These are phyloP conservation scores for Trichoderma simmonsii DNA, from an alignment of 2,329 filamentous ascomycete species.

Conservation along the genomic window DNA sequence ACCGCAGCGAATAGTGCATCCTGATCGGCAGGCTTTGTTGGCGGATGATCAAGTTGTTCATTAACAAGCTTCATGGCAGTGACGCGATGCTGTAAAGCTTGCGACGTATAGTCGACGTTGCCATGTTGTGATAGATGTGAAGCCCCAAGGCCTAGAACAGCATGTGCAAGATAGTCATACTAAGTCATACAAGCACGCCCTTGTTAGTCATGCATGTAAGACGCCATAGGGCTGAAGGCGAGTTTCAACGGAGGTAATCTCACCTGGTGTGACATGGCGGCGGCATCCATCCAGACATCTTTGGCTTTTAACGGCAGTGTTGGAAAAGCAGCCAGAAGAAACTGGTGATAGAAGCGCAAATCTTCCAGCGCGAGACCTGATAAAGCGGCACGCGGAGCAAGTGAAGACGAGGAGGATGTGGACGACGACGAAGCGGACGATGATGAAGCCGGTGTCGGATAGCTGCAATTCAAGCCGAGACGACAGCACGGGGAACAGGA, in stretches of 20 bases:
- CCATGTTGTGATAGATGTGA: conserved; percentile 35
- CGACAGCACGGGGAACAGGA: conserved; percentile 32
- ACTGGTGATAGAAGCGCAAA: conserved; percentile 51
- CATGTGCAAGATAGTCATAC: conserved; percentile 38
- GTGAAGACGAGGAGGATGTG: neutral
- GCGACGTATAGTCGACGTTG: conserved; percentile 26
- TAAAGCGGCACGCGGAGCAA: conserved; percentile 18
- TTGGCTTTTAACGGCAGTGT: conserved; percentile 34
- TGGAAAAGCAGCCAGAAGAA: conserved; percentile 42
- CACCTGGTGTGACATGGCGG: conserved; percentile 35
- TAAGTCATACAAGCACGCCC: conserved; percentile 18
- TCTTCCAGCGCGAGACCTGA: conserved; percentile 40
- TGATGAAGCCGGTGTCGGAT: conserved; percentile 25
- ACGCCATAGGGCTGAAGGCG: neutral
- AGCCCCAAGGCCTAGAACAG: conserved; percentile 38
- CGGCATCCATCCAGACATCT: conserved; percentile 34
- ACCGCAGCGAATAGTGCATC: conserved; percentile 37
- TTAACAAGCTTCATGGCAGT: conserved; percentile 37
- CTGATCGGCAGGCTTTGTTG: conserved; percentile 29
- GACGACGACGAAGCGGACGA: neutral
- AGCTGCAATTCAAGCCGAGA: conserved; percentile 35
- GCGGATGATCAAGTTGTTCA: conserved; percentile 27
- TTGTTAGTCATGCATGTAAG: neutral
- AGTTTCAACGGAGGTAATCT: conserved; percentile 2
- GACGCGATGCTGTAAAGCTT: conserved; percentile 36